Conservation (phyloP, 352 stramenopile genomes). For the Globisporangium polare region DNA sequence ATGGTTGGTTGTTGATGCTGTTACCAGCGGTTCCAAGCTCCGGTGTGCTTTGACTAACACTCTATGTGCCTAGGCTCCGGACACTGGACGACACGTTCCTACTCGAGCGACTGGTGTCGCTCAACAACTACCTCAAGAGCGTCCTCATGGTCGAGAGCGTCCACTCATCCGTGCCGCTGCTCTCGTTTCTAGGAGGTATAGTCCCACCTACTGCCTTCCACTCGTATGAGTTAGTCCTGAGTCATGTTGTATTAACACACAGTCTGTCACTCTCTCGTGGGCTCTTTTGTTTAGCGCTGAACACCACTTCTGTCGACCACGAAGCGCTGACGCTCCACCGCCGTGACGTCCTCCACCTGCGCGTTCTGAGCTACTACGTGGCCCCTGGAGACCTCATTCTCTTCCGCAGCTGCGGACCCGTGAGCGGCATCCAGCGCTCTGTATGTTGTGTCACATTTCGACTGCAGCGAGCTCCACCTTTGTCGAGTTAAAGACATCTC, state of each 20-base stretch:
- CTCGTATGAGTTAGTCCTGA: background rate
- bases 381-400: conserved; percentile 48
- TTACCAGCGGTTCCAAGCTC: background rate
- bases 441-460: conserved; percentile 12
- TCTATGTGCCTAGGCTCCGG: conserved; percentile 21
- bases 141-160: conserved; percentile 40
- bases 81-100: conserved; percentile 37
- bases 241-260: background rate
- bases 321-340: conserved; percentile 23
- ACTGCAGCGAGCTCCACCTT: too few relatives aligned
- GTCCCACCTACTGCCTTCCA: background rate
- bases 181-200: conserved; percentile 59
- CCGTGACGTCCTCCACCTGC: conserved; percentile 53
- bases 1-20: conserved; percentile 20
- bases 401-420: conserved; percentile 46
- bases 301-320: conserved; percentile 28
- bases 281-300: conserved; percentile 18
- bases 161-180: conserved; percentile 33
- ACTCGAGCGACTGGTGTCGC: conserved; percentile 23
- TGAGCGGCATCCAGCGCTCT: conserved; percentile 46
- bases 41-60: too few relatives aligned
- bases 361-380: conserved; percentile 53
- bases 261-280: background rate
- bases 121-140: conserved; percentile 46
- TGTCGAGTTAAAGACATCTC: too few relatives aligned